Conservation (phyloP, 768 basidiomycete genomes). For the Tulasnella sp. region DNA sequence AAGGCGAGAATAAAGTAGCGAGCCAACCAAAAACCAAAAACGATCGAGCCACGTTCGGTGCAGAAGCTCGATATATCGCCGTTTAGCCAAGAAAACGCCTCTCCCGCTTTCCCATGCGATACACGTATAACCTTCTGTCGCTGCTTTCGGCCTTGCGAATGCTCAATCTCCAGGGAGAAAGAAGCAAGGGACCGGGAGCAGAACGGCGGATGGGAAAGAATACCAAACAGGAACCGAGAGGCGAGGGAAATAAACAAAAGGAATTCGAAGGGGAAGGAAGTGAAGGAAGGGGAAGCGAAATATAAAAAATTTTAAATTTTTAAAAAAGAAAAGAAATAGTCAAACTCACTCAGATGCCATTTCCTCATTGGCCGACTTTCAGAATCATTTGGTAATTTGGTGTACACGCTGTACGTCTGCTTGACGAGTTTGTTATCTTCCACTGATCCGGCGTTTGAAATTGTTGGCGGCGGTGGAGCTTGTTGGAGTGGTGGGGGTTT, state of each 20-base stretch:
- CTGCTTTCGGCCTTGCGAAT: neutral
- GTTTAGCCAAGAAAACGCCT: slow-evolving; percentile 2
- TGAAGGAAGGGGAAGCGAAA: neutral
- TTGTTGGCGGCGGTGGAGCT: neutral
- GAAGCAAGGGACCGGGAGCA: neutral
- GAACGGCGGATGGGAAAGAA: neutral
- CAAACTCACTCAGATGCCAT: slow-evolving; percentile 21
- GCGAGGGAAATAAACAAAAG: slow-evolving; percentile 7
- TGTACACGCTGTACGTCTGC: slow-evolving; percentile 21
- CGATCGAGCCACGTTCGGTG: neutral
- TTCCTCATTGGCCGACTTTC: slow-evolving; percentile 7
- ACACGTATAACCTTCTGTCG: slow-evolving; percentile 5
- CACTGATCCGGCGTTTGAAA: neutral
- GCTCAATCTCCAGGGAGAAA: slow-evolving; percentile 8
- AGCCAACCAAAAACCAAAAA: neutral
- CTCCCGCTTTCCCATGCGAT: neutral
- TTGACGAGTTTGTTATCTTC: slow-evolving; percentile 17
- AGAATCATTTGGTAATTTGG: slow-evolving; percentile 5
- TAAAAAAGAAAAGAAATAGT: neutral
- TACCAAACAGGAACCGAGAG: neutral
- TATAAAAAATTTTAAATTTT: no score
- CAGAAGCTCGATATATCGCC: neutral
- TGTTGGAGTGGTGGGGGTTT: neutral
- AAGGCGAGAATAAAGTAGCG: neutral
- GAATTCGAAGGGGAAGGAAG: no score